Base-by-base conservation (phyloP, 495 filamentous ascomycete species). In the Penicillium canescens region DNA sequence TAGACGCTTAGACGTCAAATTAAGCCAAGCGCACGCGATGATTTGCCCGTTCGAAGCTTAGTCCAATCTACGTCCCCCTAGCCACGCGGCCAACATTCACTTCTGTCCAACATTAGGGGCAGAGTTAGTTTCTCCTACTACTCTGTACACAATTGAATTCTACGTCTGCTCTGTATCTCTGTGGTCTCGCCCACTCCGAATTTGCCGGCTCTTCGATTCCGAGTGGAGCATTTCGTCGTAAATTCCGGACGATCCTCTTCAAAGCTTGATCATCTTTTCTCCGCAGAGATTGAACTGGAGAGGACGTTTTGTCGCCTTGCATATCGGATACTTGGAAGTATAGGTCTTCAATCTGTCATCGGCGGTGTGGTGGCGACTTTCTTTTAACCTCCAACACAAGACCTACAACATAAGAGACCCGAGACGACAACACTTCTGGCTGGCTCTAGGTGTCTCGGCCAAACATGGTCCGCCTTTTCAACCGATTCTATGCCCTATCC, bases 401-500 rank as follows among this genome's bases (percentile, higher is more conserved):
- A 31, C 5, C 28, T 9, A 24, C 40, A 20, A 42, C 6, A 42
- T 42, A 42, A 24, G 28, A 31, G 28, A 31, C 28, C 2, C 4
- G 8, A 31, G 28, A 31, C 6, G 28, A 31, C 20, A 12, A 31
- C 20, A 12, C 21, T 23, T 42, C 20, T 11, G 31, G 45, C 11
- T 21, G n/a, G 3, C 23, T 2, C 33, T 14, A 13, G 1, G 33
- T 21, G 33, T 13, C 8, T 5, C 50, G n/a, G 9, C 40, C 46
- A 38, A 18, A 36, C 23, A 62, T 56, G 60, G 61, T 70, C 46
- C 66, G 60, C 46, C 56, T 69, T 20, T 65, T 65, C 38, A 72
- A 65, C 46, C 66, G 71, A 33, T 70, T 75, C 51, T 68, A 72
- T 43, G 57, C 57, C 18, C 52, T 73, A 16, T 70, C 61, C 55